Percentiles rank a stretch among this genome's conserved stretches.
These are phyloP conservation scores for Penicillium odoratum DNA, from an alignment of 495 filamentous ascomycete genomes.

Conservation along the genomic window DNA sequence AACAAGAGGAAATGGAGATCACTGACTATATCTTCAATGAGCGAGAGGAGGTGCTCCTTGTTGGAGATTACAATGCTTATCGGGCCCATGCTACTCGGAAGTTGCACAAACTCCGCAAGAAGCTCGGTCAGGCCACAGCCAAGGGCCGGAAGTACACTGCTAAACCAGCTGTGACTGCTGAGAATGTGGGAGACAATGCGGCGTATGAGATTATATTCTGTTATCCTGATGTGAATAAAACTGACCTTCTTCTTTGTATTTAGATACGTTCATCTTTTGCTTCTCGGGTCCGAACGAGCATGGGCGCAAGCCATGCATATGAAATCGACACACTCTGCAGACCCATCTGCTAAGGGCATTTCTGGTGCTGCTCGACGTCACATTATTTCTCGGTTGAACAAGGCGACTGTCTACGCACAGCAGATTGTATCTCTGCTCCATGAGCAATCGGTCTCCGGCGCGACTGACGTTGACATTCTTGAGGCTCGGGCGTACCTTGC, in stretches of 20 bases:
- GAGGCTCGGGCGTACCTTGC: conserved; percentile 85
- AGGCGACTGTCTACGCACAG: conserved; percentile 70
- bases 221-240: not conserved
- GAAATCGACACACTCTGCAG: conserved; percentile 79
- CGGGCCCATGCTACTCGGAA: conserved; percentile 75
- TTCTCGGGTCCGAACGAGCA: conserved; percentile 85
- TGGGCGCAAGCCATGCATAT: conserved; percentile 97
- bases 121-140: conserved; percentile 75
- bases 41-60: conserved; percentile 76
- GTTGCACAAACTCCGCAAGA: conserved; percentile 80
- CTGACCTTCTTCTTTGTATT: conserved; percentile 19
- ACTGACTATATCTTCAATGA: conserved; percentile 77
- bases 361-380: conserved; percentile 79
- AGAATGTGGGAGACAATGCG: conserved; percentile 73
- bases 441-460: conserved; percentile 56
- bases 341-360: conserved; percentile 67
- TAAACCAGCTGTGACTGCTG: conserved; percentile 68
- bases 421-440: conserved; percentile 65
- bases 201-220: conserved; percentile 55
- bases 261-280: conserved; percentile 76
- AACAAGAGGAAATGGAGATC: conserved; percentile 70
- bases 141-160: conserved; percentile 81
- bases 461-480: conserved; percentile 69
- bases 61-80: conserved; percentile 88
- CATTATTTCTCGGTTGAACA: conserved; percentile 81